Base-by-base conservation (phyloP, 345 rosid genomes). In the Salix caprea region DNA sequence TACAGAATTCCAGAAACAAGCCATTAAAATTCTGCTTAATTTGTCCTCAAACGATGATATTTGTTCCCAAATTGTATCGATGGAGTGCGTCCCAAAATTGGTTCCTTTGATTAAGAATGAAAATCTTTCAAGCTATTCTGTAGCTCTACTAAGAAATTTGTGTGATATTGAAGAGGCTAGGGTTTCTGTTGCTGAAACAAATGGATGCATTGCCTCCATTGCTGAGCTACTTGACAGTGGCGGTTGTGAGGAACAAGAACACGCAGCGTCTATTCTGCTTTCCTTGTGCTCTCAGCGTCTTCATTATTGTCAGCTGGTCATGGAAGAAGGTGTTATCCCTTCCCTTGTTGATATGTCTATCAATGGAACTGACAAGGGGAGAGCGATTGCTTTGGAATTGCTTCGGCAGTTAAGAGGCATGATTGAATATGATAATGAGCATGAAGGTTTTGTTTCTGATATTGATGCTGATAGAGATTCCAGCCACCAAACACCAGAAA, bases 311-410 rank as follows among this genome's bases (percentile, higher is more conserved):
- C 76, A 85, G 23, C 64, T 93, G 79, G 86, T 93, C 15, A 85
- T 90, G 94, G 82, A 78, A 11, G 92, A 90, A 80, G 89, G 89
- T 3, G 80, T 89, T 4, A 87, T 91, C 75, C 87, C 97, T 23
- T 79, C 85, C 58, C 91, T 93, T 23, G 32, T 79, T 44, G 36
- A n/a, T 54, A 78, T 91, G 77, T 82, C 94, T 5, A 69, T 74
- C 10, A 90, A 90, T 65, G 99, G 99, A 65, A 89, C 82, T 19
- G 90, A 89, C 19, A 87, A 85, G 73, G 91, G 87, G 3, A 89
- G 83, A 79, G 85, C 70, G 16, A 58, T 76, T 14, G 99, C 97
- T 39, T 64, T 83, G 5, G 97, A 93, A 73, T 77, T 95, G 82
- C 92, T 88, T 67, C 86, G 97, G 84, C 84, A 90, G 56, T 85